Evolutionary conservation across 495 filamentous ascomycete genomes (phyloP), one percentile per base, ranked within the genome.

Genomic region (Lasiosphaeriaceae sp.): DNA sequence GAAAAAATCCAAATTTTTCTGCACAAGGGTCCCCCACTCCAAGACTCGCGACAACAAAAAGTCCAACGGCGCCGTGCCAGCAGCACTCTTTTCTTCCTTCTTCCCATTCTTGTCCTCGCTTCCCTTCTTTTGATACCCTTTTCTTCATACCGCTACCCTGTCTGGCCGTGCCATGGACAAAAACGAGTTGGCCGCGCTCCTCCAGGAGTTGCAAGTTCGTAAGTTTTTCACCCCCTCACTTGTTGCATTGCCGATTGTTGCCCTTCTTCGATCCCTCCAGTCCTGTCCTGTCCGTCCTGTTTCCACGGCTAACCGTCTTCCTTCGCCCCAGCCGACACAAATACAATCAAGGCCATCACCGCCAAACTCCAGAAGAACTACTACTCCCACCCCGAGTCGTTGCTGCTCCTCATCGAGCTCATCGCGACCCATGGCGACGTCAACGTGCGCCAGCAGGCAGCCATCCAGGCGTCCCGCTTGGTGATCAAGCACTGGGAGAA

Each of bases 401-500:
- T 98, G 8, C 77, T 89, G 23, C 80, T 88, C 63, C 86, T 98
- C 31, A 80, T 97, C 49, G 90, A 96, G 67, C 82, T 96, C 61
- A 80, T 95, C 54, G 86, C 86, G 26, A 85, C 84, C 41, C 86
- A 96, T 67, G 75, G 85, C 41, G 80, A 87, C 57, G 61, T 81
- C 7, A 81, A 87, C 58, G 77, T 97, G 14, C 86, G 90, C 53
- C 95, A 97, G 74, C 79, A 93, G 53, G 90, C 95, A 31, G 90
- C 94, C 47, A 89, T 97, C 48, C 90, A 97, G 75, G 86, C 88
- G 19, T 80, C 90, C 26, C 82, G 86, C 55, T 78, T 95, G 26
- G 89, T 96, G 19, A 72, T 81, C 58, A 96, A 91, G 79, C 92
- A 96, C 73, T 98, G 94, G 94, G 78, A 76, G 45, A 84, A 90